Percentiles rank a stretch among this genome's conserved stretches.
These are phyloP conservation scores for Blepharisma undulans DNA, from an alignment of 169 alveolate genomes.

Conservation along the genomic window DNA sequence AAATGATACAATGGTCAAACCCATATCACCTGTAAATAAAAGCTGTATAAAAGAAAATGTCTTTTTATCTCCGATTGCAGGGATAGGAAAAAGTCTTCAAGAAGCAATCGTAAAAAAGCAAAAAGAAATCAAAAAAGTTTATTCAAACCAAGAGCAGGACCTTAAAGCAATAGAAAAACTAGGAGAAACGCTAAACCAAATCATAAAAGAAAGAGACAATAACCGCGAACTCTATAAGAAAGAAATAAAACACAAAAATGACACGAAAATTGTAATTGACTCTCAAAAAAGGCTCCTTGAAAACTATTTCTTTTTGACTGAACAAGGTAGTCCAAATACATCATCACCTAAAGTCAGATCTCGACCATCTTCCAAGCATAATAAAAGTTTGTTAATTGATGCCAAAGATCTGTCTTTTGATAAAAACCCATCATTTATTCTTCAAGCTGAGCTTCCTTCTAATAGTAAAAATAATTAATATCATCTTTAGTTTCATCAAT, in stretches of 20 bases:
- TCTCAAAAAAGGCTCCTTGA: constrained; percentile 5
- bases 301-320: background rate
- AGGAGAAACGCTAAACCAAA: background rate
- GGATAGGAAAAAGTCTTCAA: background rate
- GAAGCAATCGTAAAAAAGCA: background rate
- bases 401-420: background rate
- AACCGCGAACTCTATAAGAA: background rate
- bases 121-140: background rate
- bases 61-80: background rate
- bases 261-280: background rate
- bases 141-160: background rate
- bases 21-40: background rate
- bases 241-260: background rate
- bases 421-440: background rate
- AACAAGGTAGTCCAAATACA: background rate
- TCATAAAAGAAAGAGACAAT: background rate
- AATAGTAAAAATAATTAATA: too few species aligned
- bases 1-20: background rate
- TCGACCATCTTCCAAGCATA: background rate
- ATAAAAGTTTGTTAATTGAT: background rate
- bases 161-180: background rate
- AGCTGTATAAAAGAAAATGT: background rate
- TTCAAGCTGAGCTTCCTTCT: background rate
- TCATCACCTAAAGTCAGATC: background rate
- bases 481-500: too few species aligned